Conservation (phyloP, 108 stramenopile species). For the Seminavis robusta region DNA sequence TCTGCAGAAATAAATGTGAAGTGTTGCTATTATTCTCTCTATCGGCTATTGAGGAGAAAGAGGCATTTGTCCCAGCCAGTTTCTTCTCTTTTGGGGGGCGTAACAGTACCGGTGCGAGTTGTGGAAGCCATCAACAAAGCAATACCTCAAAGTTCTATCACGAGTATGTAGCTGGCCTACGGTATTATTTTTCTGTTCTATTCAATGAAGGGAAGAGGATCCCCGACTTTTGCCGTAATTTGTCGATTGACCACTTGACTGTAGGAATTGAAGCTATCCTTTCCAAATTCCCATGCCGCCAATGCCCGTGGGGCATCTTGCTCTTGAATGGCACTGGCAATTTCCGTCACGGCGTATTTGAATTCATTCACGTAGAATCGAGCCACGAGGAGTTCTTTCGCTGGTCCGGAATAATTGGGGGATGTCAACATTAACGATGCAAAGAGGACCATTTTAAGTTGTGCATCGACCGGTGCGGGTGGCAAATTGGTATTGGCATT, state of each 20-base stretch:
- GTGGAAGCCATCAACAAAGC: too few relatives aligned
- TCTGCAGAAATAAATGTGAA: too few relatives aligned
- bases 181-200: too few relatives aligned
- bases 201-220: too few relatives aligned
- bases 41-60: too few relatives aligned
- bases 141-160: too few relatives aligned
- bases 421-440: conserved; percentile 54
- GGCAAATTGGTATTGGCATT: conserved; percentile 29
- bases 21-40: too few relatives aligned
- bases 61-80: too few relatives aligned
- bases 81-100: too few relatives aligned
- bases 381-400: conserved; percentile 54
- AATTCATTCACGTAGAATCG: conserved; percentile 70
- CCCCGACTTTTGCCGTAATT: conserved; percentile 65
- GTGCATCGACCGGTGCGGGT: conserved; percentile 49
- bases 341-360: conserved; percentile 39
- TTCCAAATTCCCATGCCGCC: conserved; percentile 68
- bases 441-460: conserved; percentile 66
- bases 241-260: conserved; percentile 56
- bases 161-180: too few relatives aligned
- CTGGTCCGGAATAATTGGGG: conserved; percentile 53
- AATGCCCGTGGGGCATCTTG: conserved; percentile 34
- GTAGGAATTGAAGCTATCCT: conserved; percentile 69
- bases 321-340: conserved; percentile 34
- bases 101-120: too few relatives aligned